Evolutionary conservation across 805 yeast genomes (phyloP), one percentile per base, ranked within the genome.

Genomic region (Ascoidea asiatica): DNA sequence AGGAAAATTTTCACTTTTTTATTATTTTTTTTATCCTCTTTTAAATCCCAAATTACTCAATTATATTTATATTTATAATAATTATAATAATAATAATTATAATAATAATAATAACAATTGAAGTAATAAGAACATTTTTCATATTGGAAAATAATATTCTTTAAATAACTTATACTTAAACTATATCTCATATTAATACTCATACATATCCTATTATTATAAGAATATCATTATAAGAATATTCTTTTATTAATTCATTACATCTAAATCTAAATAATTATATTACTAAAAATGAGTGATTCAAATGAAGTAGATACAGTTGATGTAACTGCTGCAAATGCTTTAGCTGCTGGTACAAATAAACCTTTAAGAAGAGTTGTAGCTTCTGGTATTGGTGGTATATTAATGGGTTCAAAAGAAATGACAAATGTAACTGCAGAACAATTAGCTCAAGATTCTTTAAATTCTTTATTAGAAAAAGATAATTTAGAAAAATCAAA

Each of bases 321-420:
- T 43, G 88, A 84, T 58, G 69, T 84, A 51, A 73, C 78, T 40
- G 66, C 74, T 44, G 86, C 88, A 48, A 83, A 81, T 61, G 77
- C 85, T 41, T 72, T 84, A 49, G 94, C 94, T 17, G 83, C 92
- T 8, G 94, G 94, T 52, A 75, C 85, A 44, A 77, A 82, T 67
- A 81, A 78, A 58, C 72, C 75, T 54, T 68, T 69, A 45, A 77
- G 76, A 43, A 73, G 90, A 62, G 77, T 82, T 43, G 90, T 82
- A 41, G 88, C 88, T 46, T 84, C 88, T 18, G 82, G 82, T 44
- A 62, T 76, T 41, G 82, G 88, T 42, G 92, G 92, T 38, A 67
- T 67, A 42, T 65, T 84, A 55, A 84, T 84, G 94, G 94, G 94
- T 36, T 80, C 90, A 42, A 81, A 82, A 58, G 73, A 75, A 38